phyloP scores from a whole-genome alignment of 2,329 filamentous ascomycete species.

The Gyromitra esculenta region DNA sequence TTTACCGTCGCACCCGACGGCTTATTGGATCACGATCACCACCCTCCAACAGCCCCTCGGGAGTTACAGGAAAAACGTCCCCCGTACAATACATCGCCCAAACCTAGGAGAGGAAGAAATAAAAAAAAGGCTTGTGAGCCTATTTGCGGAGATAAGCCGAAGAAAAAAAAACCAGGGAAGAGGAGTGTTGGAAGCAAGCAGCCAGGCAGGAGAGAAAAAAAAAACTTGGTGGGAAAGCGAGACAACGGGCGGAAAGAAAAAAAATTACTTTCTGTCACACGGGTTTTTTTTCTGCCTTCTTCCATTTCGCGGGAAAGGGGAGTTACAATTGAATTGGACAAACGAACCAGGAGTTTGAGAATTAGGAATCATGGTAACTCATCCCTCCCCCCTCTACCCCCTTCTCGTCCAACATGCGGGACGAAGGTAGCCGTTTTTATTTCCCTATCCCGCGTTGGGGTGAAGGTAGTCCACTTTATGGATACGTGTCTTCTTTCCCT shows the following conservation, averaged over 20 bases:
- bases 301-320: slow-evolving; percentile 15
- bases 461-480: slow-evolving; percentile 16
- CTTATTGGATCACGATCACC: slow-evolving; percentile 47
- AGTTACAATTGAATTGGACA: slow-evolving; percentile 21
- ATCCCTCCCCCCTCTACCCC: slow-evolving; percentile 13
- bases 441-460: slow-evolving; percentile 18
- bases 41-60: slow-evolving; percentile 20
- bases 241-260: slow-evolving; percentile 25
- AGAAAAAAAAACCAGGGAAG: slow-evolving; percentile 8
- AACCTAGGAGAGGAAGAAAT: background rate
- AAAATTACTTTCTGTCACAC: slow-evolving; percentile 43
- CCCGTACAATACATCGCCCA: slow-evolving; percentile 13
- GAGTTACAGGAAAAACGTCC: slow-evolving; percentile 46
- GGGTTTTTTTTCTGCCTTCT: slow-evolving; percentile 23
- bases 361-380: slow-evolving; percentile 47
- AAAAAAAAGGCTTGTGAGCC: slow-evolving; percentile 28
- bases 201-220: slow-evolving; percentile 4
- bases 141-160: slow-evolving; percentile 31
- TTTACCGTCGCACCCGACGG: slow-evolving; percentile 50
- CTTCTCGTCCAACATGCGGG: slow-evolving; percentile 7
- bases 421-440: slow-evolving; percentile 26
- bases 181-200: background rate
- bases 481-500: slow-evolving; percentile 24
- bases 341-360: slow-evolving; percentile 37
- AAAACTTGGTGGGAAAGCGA: slow-evolving; percentile 34